Evolutionary conservation across 345 rosid genomes (phyloP).

Genomic region (Turnera subulata): DNA sequence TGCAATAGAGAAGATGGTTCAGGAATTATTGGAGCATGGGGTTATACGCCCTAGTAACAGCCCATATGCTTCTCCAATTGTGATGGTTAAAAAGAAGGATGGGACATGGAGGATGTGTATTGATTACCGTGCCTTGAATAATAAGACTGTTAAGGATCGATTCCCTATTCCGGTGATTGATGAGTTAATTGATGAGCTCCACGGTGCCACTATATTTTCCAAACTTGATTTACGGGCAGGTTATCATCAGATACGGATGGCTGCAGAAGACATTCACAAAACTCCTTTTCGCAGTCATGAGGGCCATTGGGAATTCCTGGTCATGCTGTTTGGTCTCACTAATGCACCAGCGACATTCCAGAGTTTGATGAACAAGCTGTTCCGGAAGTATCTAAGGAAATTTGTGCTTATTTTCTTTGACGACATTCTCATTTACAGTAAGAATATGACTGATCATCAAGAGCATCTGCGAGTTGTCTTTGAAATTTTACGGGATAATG

Average conservation of each 20-base stretch:
- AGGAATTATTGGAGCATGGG: not conserved
- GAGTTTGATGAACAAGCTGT: not conserved
- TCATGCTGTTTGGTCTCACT: not conserved
- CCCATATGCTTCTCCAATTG: not conserved
- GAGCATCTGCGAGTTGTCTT: not conserved
- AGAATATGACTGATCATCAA: fast-evolving
- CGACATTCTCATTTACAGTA: not conserved
- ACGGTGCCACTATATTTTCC: not conserved
- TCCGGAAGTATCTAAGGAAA: not conserved
- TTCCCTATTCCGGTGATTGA: not conserved
- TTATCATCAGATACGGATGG: not conserved
- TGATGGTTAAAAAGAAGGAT: not conserved
- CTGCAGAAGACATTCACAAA: not conserved
- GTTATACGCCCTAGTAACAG: not conserved
- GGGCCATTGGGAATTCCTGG: not conserved
- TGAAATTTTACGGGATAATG: not conserved
- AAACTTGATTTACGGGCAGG: not conserved
- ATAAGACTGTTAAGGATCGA: not conserved
- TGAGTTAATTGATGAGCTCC: not conserved
- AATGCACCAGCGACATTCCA: not conserved
- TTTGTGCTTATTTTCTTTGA: not conserved
- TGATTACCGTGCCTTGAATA: not conserved
- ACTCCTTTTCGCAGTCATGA: not conserved
- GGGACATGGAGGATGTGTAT: not conserved
- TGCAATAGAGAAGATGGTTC: not conserved